phyloP scores from a whole-genome alignment of 2,329 filamentous ascomycete genomes.

The Fusarium sp. region DNA sequence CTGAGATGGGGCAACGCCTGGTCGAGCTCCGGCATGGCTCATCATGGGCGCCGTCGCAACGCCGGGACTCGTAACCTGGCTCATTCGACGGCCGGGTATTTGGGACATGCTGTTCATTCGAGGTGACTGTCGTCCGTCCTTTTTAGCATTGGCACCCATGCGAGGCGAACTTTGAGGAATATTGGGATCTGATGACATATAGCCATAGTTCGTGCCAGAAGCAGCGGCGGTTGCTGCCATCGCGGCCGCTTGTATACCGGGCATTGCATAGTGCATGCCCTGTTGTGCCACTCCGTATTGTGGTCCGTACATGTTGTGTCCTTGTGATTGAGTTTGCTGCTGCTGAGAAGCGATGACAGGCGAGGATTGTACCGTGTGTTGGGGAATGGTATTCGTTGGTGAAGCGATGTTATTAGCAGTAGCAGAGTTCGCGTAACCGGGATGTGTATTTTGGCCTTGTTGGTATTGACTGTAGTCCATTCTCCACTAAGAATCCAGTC shows the following conservation, averaged over 20 bases:
- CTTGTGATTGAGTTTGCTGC: constrained; percentile 68
- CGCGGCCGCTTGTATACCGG: constrained; percentile 85
- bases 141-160: constrained; percentile 77
- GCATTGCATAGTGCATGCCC: constrained; percentile 82
- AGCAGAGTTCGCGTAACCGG: constrained; percentile 69
- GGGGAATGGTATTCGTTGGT: constrained; percentile 74
- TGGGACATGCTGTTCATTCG: constrained; percentile 72
- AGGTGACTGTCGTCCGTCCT: constrained; percentile 79
- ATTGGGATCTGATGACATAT: constrained; percentile 76
- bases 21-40: constrained; percentile 67
- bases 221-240: constrained; percentile 93
- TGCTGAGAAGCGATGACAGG: constrained; percentile 84
- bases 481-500: constrained; percentile 54
- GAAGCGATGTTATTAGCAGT: constrained; percentile 72
- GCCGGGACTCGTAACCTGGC: constrained; percentile 79
- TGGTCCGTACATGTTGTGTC: constrained; percentile 82
- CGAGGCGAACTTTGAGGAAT: constrained; percentile 78
- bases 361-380: constrained; percentile 76
- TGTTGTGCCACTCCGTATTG: constrained; percentile 78
- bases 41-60: constrained; percentile 79
- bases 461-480: constrained; percentile 81
- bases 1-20: constrained; percentile 65
- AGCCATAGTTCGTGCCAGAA: constrained; percentile 80
- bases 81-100: constrained; percentile 74
- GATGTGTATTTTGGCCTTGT: constrained; percentile 71